Conservation (phyloP, 768 basidiomycete species). For the Jaapia argillacea region DNA sequence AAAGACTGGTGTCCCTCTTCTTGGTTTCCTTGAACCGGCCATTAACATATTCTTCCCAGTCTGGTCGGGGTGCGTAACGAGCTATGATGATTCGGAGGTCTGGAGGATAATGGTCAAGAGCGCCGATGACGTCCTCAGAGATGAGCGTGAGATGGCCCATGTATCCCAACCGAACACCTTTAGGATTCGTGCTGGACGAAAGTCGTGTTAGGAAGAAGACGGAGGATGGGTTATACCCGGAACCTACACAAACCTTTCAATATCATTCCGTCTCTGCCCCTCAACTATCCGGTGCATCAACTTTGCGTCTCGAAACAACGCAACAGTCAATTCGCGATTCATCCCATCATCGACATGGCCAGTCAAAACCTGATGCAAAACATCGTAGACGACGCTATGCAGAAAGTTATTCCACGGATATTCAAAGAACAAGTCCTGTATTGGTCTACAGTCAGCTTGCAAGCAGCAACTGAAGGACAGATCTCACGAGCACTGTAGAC, state of each 20-base stretch:
- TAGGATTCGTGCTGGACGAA: slow-evolving; percentile 47
- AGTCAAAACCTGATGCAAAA: slow-evolving; percentile 90
- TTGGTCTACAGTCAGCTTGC: slow-evolving; percentile 3
- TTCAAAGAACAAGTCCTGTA: slow-evolving; percentile 87
- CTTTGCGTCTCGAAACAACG: slow-evolving; percentile 78
- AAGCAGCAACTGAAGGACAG: slow-evolving; percentile 1
- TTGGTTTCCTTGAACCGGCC: slow-evolving; percentile 84
- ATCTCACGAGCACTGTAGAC: slow-evolving; percentile 64
- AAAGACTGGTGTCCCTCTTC: slow-evolving; percentile 62
- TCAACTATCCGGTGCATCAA: slow-evolving; percentile 83
- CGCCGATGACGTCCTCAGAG: slow-evolving; percentile 87
- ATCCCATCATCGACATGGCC: slow-evolving; percentile 75
- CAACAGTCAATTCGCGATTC: slow-evolving; percentile 76
- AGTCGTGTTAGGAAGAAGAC: slow-evolving; percentile 3
- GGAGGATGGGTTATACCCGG: too few species aligned
- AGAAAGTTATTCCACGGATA: slow-evolving; percentile 98
- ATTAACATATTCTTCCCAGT: slow-evolving; percentile 87
- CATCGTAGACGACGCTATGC: slow-evolving; percentile 92
- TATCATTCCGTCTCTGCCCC: slow-evolving; percentile 73
- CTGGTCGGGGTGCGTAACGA: slow-evolving; percentile 60
- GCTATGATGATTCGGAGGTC: slow-evolving; percentile 61
- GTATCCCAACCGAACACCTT: slow-evolving; percentile 78
- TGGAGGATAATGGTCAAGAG: slow-evolving; percentile 78
- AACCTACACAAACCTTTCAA: slow-evolving; percentile 52
- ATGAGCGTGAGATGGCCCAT: slow-evolving; percentile 97